Percentiles rank a stretch among this genome's conserved stretches.
These are phyloP conservation scores for Neonectria coccinea DNA, from an alignment of 2,329 filamentous ascomycete species.

Conservation along the genomic window DNA sequence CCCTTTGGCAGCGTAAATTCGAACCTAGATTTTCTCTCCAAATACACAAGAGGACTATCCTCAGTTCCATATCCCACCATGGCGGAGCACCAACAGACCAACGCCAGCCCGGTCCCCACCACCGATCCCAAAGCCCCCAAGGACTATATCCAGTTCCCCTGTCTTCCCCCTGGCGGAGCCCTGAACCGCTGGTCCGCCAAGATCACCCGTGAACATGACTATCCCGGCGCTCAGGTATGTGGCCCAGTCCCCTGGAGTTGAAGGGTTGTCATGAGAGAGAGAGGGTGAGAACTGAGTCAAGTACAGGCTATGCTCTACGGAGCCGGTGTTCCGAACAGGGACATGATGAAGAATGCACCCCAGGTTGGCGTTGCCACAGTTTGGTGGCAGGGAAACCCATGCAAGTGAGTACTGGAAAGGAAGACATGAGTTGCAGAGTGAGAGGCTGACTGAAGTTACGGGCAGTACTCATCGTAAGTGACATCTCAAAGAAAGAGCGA, in stretches of 20 bases:
- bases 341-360: slow-evolving; percentile 89
- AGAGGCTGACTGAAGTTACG: slow-evolving; percentile 25
- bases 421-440: background rate
- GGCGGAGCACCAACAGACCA: slow-evolving; percentile 42
- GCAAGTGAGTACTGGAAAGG: slow-evolving; percentile 73
- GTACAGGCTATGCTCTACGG: slow-evolving; percentile 91
- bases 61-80: slow-evolving; percentile 32
- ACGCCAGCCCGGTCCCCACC: slow-evolving; percentile 36
- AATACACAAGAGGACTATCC: background rate
- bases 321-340: slow-evolving; percentile 83
- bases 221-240: slow-evolving; percentile 85
- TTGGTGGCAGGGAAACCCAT: slow-evolving; percentile 98
- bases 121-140: slow-evolving; percentile 59
- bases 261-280: background rate
- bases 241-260: background rate
- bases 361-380: slow-evolving; percentile 93
- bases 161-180: slow-evolving; percentile 62
- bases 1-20: background rate
- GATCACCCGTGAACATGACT: slow-evolving; percentile 88
- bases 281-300: background rate
- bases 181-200: slow-evolving; percentile 89
- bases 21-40: background rate
- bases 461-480: slow-evolving; percentile 57
- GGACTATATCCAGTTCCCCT: slow-evolving; percentile 67
- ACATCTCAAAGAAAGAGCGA: slow-evolving; percentile 30